Conservation (phyloP, 495 filamentous ascomycete genomes). For the Bacidia gigantensis region DNA sequence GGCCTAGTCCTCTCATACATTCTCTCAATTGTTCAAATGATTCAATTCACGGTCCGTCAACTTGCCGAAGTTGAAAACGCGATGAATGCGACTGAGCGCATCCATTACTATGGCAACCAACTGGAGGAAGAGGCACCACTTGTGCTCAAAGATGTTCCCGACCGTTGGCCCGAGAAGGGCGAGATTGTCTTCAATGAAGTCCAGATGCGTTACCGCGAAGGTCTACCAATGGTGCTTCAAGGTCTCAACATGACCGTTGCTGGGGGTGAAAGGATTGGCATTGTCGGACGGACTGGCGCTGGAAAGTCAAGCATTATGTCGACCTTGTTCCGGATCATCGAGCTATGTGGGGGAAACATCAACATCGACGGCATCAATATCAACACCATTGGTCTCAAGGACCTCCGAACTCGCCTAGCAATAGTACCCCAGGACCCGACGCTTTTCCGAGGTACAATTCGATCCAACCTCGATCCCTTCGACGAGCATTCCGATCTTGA, state of each 20-base stretch:
- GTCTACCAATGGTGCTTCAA: slow-evolving; percentile 71
- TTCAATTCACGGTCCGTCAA: slow-evolving; percentile 89
- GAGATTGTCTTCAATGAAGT: slow-evolving; percentile 75
- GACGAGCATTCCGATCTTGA: slow-evolving; percentile 74
- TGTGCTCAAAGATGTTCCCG: slow-evolving; percentile 48
- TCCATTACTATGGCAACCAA: slow-evolving; percentile 80
- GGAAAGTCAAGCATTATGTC: slow-evolving; percentile 94
- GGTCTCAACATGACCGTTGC: slow-evolving; percentile 61
- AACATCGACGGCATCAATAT: slow-evolving; percentile 88
- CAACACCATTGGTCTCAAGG: slow-evolving; percentile 65
- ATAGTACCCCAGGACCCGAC: slow-evolving; percentile 97
- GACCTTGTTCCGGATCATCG: slow-evolving; percentile 79
- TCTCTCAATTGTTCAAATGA: slow-evolving; percentile 84
- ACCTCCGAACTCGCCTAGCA: slow-evolving; percentile 74
- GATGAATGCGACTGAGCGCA: slow-evolving; percentile 90
- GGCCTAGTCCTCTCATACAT: slow-evolving; percentile 89
- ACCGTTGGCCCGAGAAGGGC: slow-evolving; percentile 70
- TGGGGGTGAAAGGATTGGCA: slow-evolving; percentile 82
- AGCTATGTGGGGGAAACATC: slow-evolving; percentile 71
- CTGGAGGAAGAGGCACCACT: slow-evolving; percentile 82
- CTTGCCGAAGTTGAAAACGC: slow-evolving; percentile 93
- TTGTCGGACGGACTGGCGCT: slow-evolving; percentile 87
- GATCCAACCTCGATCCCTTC: slow-evolving; percentile 88
- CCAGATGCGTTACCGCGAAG: slow-evolving; percentile 78
- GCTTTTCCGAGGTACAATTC: slow-evolving; percentile 81